Evolutionary conservation across 2,329 filamentous ascomycete species (phyloP).

Genomic region (Hymenoscyphus repandus): DNA sequence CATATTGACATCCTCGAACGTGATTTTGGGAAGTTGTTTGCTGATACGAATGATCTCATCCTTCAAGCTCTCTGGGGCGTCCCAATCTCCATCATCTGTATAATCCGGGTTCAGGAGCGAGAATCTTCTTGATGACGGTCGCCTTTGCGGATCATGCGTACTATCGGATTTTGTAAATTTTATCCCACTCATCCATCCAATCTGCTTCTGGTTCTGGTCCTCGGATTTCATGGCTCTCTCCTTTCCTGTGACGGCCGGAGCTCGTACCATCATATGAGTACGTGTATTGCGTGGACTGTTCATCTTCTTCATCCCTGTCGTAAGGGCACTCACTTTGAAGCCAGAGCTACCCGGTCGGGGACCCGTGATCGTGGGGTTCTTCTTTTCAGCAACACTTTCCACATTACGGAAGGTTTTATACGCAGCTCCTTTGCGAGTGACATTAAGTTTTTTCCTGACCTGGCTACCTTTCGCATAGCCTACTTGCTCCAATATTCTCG

Average conservation of each 20-base stretch:
- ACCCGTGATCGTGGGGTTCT: conserved; percentile 57
- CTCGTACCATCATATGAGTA: conserved; percentile 22
- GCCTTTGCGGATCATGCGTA: conserved; percentile 14
- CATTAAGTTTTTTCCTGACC: conserved; percentile 57
- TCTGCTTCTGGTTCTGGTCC: conserved; percentile 48
- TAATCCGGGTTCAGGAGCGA: conserved; percentile 30
- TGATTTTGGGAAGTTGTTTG: conserved; percentile 57
- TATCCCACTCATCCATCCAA: conserved; percentile 66
- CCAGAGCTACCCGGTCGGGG: conserved; percentile 43
- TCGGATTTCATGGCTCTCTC: conserved; percentile 26
- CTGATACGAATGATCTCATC: conserved; percentile 61
- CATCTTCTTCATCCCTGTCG: conserved; percentile 37
- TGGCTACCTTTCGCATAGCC: conserved; percentile 67
- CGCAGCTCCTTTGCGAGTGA: conserved; percentile 76
- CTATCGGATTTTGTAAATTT: conserved; percentile 45
- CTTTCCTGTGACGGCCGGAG: conserved; percentile 30
- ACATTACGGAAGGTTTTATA: conserved; percentile 83
- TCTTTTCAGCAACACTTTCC: conserved; percentile 56
- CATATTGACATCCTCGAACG: conserved; percentile 61
- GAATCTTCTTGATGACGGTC: conserved; percentile 23
- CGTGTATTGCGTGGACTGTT: conserved; percentile 33
- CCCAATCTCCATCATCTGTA: conserved; percentile 44
- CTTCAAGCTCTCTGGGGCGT: conserved; percentile 53
- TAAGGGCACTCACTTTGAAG: conserved; percentile 29
- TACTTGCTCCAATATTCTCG: conserved; percentile 59